These are phyloP conservation scores for Colletotrichum sp. DNA, from an alignment of 2,329 filamentous ascomycete species.

Conservation along the genomic window DNA sequence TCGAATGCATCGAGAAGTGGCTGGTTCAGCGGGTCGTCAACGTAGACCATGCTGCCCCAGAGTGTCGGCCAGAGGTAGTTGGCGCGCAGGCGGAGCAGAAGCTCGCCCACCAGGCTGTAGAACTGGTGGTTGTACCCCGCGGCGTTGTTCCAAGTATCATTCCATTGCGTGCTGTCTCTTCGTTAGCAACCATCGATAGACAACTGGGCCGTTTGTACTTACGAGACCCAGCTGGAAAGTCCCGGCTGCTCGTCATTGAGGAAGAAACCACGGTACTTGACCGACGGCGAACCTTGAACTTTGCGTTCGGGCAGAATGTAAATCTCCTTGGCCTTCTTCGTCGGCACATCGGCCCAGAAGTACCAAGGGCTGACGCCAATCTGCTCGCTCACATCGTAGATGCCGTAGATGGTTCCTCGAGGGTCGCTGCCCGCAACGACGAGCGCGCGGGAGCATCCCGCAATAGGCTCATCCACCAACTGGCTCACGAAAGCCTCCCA, in stretches of 20 bases:
- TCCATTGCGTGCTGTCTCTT: conserved; percentile 35
- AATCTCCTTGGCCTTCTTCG: conserved; percentile 55
- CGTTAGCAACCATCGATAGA: neutral
- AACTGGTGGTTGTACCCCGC: conserved; percentile 64
- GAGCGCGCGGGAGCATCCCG: conserved; percentile 61
- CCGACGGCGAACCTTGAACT: conserved; percentile 62
- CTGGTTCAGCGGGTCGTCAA: conserved; percentile 73
- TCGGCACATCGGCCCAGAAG: conserved; percentile 69
- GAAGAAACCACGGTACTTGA: conserved; percentile 74
- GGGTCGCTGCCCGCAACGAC: conserved; percentile 72
- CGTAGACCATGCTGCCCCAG: conserved; percentile 75
- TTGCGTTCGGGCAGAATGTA: conserved; percentile 60
- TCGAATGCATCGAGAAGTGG: conserved; percentile 75
- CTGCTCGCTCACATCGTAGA: conserved; percentile 75
- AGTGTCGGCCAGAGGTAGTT: conserved; percentile 79
- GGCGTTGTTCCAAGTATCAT: conserved; percentile 48
- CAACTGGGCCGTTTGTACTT: neutral
- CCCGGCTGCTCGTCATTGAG: conserved; percentile 74
- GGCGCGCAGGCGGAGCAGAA: conserved; percentile 71
- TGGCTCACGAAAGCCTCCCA: conserved; percentile 74
- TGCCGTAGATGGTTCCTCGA: conserved; percentile 70
- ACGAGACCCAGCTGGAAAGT: conserved; percentile 67
- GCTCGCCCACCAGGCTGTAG: conserved; percentile 73
- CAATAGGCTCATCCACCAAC: conserved; percentile 61
- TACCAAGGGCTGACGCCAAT: conserved; percentile 77